A percentile compares a stretch with the other conserved stretches of the same genome.
Evolutionary conservation across 1,284 basidiomycete species (phyloP).

Genomic region (Cryptococcus sp.): DNA sequence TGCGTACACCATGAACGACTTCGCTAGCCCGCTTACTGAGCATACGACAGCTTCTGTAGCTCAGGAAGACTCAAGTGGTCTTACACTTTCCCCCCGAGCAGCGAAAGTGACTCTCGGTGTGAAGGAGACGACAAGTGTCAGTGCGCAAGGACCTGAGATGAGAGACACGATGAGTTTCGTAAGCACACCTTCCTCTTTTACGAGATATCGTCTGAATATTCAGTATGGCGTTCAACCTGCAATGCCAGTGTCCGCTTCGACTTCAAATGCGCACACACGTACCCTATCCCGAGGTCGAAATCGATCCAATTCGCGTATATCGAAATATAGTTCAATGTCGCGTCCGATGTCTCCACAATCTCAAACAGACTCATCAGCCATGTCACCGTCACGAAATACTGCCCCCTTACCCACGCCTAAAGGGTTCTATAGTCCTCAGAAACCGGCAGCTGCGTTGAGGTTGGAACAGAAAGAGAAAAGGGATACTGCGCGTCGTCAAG

Average conservation of each 20-base stretch:
- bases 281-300: neutral
- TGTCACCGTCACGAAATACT: conserved; percentile 22
- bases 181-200: too few species aligned
- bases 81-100: neutral
- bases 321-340: conserved; percentile 1
- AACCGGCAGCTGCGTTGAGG: conserved; percentile 33
- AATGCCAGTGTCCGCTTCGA: too few species aligned
- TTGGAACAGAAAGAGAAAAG: conserved; percentile 27
- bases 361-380: conserved; percentile 6
- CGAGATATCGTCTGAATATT: too few species aligned
- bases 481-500: neutral
- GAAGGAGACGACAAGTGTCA: too few species aligned
- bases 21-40: too few species aligned
- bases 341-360: conserved; percentile 6
- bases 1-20: too few species aligned
- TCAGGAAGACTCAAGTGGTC: too few species aligned
- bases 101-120: neutral
- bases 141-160: too few species aligned
- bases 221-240: neutral
- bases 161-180: too few species aligned
- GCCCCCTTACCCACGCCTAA: conserved; percentile 36
- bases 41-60: too few species aligned
- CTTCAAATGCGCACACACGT: neutral
- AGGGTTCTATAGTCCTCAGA: conserved; percentile 39
- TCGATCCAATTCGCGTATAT: conserved; percentile 9